Conservation (phyloP, 257 asterid species). For the Solanum microdontum region DNA sequence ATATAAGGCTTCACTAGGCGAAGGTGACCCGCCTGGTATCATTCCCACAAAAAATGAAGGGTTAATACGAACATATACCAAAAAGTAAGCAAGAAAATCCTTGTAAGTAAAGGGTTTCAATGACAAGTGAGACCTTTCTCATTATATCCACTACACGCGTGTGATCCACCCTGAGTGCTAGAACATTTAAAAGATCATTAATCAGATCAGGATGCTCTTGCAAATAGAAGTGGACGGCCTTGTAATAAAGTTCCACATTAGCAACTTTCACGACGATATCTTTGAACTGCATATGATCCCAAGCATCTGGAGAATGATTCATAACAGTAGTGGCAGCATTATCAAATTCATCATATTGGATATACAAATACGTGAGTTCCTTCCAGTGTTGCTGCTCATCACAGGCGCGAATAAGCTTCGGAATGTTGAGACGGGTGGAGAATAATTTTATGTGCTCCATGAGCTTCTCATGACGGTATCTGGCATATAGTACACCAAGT, state of each 20-base stretch:
- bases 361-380: slow-evolving; percentile 77
- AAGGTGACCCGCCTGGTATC: slow-evolving; percentile 74
- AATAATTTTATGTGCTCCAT: slow-evolving; percentile 94
- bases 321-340: slow-evolving; percentile 97
- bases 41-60: slow-evolving; percentile 6
- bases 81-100: not conserved
- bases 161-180: slow-evolving; percentile 95
- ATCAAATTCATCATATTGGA: slow-evolving; percentile 92
- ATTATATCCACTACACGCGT: slow-evolving; percentile 97
- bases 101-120: not conserved
- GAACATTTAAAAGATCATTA: slow-evolving; percentile 88
- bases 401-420: slow-evolving; percentile 95
- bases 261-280: slow-evolving; percentile 94
- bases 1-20: slow-evolving; percentile 95
- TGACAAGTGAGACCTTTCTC: slow-evolving; percentile 60
- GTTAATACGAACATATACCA: not conserved
- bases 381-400: slow-evolving; percentile 98
- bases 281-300: slow-evolving; percentile 99
- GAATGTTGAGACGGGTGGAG: slow-evolving; percentile 88
- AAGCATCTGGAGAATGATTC: slow-evolving; percentile 99
- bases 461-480: slow-evolving; percentile 95
- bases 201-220: slow-evolving; percentile 98
- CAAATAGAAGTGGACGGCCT: slow-evolving; percentile 99
- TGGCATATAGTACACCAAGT: slow-evolving; percentile 89
- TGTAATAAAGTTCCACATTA: slow-evolving; percentile 91